Base-by-base conservation (phyloP, 192 early-diverging fungal genomes). In the Entomortierella beljakovae region DNA sequence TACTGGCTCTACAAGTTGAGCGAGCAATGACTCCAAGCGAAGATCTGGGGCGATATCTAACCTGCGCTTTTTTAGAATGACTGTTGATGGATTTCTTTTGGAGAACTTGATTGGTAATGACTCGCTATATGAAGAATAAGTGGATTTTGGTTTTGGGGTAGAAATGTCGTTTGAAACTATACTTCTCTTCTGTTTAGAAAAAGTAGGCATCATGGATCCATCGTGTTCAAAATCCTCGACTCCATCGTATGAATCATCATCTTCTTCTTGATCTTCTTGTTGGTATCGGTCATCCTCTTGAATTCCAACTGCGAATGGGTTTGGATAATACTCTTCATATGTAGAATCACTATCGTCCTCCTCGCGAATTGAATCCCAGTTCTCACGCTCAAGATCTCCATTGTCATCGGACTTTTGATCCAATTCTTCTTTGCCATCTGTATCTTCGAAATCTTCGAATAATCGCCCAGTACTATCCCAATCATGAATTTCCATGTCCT, bases 1-100 rank as follows among this genome's bases (percentile, higher is more conserved):
- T 43, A 76, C 11, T 3, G 72, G 72, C 54, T 76, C 65, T 9
- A 68, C 62, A 31, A 67, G 59, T 34, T 76, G 72, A 10, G 72
- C 66, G 10, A 76, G 58, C 28, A 76, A 22, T 16, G 40, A 57
- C 58, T 68, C 64, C 23, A 76, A 59, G 6, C 72, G 64, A 16
- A 54, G 64, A 25, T 76, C 72, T 2, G 59, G 65, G 2, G 59
- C 46, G 23, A 68, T 56, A n/a, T 35, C 40, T 1, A 64, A 64
- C 10, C 71, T 38, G 28, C 46, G 67, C 20, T 49, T 69, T 20
- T 4, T 59, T 31, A 53, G 26, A 13, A 26, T n/a, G n/a, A n/a
- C 33, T 7, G 50, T 33, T 7, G 49, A n/a, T 3, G 22, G 31
- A 25, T 34, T 34, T 20, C 50, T 29, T 22, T 48, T 48, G 8